Base-by-base conservation (phyloP, 345 rosid genomes). In the Eucalyptus viminalis region DNA sequence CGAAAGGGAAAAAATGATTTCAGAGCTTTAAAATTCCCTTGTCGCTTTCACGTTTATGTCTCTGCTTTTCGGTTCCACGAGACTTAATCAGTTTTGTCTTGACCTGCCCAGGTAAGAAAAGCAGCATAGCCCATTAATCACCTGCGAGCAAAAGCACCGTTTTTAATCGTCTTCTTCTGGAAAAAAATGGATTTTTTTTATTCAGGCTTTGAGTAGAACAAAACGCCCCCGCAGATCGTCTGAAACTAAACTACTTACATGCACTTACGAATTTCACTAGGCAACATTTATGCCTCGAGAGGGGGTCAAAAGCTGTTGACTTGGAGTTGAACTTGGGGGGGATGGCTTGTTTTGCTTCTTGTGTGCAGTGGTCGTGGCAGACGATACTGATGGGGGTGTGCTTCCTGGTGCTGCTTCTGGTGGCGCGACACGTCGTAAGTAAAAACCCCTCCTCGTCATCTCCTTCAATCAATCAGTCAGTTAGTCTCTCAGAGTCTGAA, bases 331-430 rank as follows among this genome's bases (percentile, higher is more conserved):
- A 88, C 16, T 34, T 9, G 34, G 14, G 54, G 54, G 54, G 58
- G 51, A 89, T 50, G 27, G 6, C 45, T 88, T 72, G 12, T 69
- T 19, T 76, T 40, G 47, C 85, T 43, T 81, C 24, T 53, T 49
- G 13, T 44, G 11, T 91, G 95, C 95, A 98, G 99, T 97, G 99
- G 98, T 95, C 99, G 87, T 98, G 99, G 99, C 97, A 98, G 91
- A 97, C 99, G 56, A 93, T 95, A 88, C 90, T 98, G 80, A 95
- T 97, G 99, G 99, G 99, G 11, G 88, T 93, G 65, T 94, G 95
- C 93, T 98, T 98, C 94, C 95, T 98, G 21, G 93, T 92, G 91
- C 87, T 95, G 90, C 96, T 98, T 86, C 91, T 98, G 45, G 91
- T 93, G 13, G 90, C 98, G 44, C 94, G 99, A 92, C 96, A 95